Evolutionary conservation across 176 grass and related monocot species (phyloP), one percentile per base, ranked within the genome.

Genomic region (Saccharum spontaneum): DNA sequence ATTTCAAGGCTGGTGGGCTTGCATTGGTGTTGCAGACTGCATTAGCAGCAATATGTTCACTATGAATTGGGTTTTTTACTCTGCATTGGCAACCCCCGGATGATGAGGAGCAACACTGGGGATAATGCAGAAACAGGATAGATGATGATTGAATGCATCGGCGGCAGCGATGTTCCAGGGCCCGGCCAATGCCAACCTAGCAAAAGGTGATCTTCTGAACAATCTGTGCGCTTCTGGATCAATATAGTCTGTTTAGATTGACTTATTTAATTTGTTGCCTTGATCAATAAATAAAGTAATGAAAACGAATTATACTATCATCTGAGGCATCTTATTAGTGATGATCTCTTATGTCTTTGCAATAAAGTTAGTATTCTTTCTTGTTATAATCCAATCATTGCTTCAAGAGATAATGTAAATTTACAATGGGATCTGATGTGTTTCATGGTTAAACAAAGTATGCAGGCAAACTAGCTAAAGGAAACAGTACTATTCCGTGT

Each of bases 21-120:
- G 87, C 87, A 4, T 77, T 85, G n/a, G 69, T 43, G 28, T 40
- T 86, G 44, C 85, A 82, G 50, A 88, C 55, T 30, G 36, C 73
- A 55, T 79, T 92, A 37, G 85, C 85, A 1, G 71, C 65, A 4
- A 33, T 6, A 2, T 33, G 28, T 33, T 33, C 16, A 15, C 28
- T 67, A 34, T 36, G 30, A 3, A 34, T 67, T 36, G 64, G 30
- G 1, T 43, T 43, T 43, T 43, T 43, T 43, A 43, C 41, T 10
- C 9, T 10, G 41, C 41, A 43, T 43, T 43, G 41, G 41, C 30
- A 33, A 33, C 2, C 0, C 8, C 26, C 61, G 4, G 64, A 67
- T 67, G 64, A 18, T 2, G 30, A 16, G 14, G 64, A 67, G 1
- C 12, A 48, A 16, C 34, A 38, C 38, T 20, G 33, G 66, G 31